Evolutionary conservation across 148 eudicot species (phyloP).

Genomic region (Vaccinium darrowii): DNA sequence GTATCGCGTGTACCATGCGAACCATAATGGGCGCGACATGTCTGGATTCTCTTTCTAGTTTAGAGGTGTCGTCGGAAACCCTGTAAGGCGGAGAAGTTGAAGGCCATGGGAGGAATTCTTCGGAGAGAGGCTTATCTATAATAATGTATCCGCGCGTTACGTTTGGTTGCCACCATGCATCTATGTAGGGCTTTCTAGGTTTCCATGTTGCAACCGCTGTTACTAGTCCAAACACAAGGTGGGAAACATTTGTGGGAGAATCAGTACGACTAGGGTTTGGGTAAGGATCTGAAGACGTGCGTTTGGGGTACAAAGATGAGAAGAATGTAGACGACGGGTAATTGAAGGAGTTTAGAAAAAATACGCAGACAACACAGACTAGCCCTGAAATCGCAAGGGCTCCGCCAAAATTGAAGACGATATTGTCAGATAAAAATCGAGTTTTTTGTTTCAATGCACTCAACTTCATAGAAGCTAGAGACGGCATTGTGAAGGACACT

Average conservation of each 20-base stretch:
- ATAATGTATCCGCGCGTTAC: conserved; percentile 42
- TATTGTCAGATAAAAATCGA: not conserved
- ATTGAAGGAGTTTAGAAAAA: not conserved
- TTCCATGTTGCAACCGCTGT: conserved; percentile 39
- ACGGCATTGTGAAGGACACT: not conserved
- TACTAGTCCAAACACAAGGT: conserved; percentile 58
- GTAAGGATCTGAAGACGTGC: not conserved
- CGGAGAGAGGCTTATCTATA: conserved; percentile 40
- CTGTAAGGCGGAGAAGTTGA: conserved; percentile 47
- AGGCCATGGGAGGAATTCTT: conserved; percentile 47
- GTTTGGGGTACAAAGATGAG: not conserved
- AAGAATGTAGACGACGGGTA: not conserved
- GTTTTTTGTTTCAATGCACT: conserved; percentile 7
- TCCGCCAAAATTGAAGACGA: not conserved
- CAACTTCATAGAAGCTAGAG: not conserved
- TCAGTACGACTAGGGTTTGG: not conserved
- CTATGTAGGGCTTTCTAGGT: conserved; percentile 35
- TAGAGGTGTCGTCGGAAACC: conserved; percentile 37
- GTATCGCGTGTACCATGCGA: conserved; percentile 34
- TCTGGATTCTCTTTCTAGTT: conserved; percentile 29
- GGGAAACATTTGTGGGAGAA: conserved; percentile 42
- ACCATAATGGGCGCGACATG: conserved; percentile 35
- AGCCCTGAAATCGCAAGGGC: not conserved
- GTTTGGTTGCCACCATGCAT: conserved; percentile 76
- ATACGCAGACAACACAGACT: not conserved